Base-by-base conservation (phyloP, 805 yeast species). In the Candida ovalis region DNA sequence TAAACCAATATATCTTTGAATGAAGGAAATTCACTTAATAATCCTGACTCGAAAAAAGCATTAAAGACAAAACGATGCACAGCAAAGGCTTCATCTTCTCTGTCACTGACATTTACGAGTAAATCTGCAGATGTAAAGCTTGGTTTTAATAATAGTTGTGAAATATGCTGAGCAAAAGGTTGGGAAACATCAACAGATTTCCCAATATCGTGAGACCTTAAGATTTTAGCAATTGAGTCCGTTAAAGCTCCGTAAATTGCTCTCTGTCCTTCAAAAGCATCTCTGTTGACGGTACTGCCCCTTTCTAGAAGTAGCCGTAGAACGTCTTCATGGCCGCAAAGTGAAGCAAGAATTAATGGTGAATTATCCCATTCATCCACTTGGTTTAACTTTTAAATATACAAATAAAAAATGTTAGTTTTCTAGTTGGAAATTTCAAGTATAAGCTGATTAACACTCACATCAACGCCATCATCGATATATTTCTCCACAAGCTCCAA, bases 281-380 rank as follows among this genome's bases (percentile, higher is more conserved):
- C 92, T 58, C 88, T 73, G 62, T 85, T 91, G 62, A 92, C 86
- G 7, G 81, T 73, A 0, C 94, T 89, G 7, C 96, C 96, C 40
- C 80, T 67, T 40, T 77, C 73, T 9, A 87, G 68, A 21, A 87
- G 66, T 43, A 82, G 62, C 45, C 69, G 71, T n/a, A 87, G 94
- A 4, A 87, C 73, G 1, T 68, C 70, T 51, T 73, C 74, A 62
- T 86, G 92, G 0, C 95, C 95, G 68, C 95, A 86, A 12, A 86
- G 60, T 17, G 87, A 79, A 7, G 89, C 88, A 23, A 87, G 67
- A 49, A 84, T 82, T 49, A 87, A 69, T 1, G 96, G 94, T 2
- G 90, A 77, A 59, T 84, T 81, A 61, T 87, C 87, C 77, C 84
- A 86, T 53, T 77, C 80, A 60, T 87, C 95, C 30, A 80, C 78